A percentile compares a stretch with the other conserved stretches of the same genome.
phyloP scores from a whole-genome alignment of 106 monocot genomes.

The Dendrobium nobile region DNA sequence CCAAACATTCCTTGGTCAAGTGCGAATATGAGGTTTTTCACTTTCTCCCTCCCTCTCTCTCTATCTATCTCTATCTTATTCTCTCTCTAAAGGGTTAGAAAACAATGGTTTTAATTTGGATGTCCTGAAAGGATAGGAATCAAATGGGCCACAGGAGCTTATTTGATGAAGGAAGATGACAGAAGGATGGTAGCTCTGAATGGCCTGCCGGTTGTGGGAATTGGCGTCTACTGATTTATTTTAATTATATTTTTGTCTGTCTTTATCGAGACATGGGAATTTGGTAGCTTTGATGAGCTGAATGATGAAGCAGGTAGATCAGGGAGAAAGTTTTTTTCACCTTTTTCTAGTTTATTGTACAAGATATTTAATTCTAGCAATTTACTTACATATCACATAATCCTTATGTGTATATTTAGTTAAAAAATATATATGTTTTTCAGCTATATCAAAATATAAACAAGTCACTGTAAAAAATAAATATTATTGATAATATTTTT shows the following conservation, averaged over 20 bases:
- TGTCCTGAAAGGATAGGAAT: neutral
- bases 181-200: neutral
- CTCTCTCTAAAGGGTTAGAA: too few species aligned
- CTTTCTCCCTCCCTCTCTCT: too few species aligned
- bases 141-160: neutral
- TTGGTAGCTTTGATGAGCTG: neutral
- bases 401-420: too few species aligned
- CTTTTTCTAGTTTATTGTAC: too few species aligned
- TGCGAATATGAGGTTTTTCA: neutral
- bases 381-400: too few species aligned
- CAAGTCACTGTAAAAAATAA: too few species aligned
- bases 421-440: too few species aligned
- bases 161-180: neutral
- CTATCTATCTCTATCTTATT: too few species aligned
- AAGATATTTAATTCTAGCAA: too few species aligned
- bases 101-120: neutral
- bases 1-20: neutral
- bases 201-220: slow-evolving; percentile 6
- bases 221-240: slow-evolving; percentile 2
- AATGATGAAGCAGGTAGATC: neutral
- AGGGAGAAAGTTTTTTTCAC: neutral
- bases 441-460: too few species aligned
- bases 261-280: neutral
- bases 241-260: slow-evolving; percentile 1
- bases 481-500: too few species aligned